These are phyloP conservation scores for Aspergillus caelatus DNA, from an alignment of 2,329 filamentous ascomycete genomes.

Conservation along the genomic window DNA sequence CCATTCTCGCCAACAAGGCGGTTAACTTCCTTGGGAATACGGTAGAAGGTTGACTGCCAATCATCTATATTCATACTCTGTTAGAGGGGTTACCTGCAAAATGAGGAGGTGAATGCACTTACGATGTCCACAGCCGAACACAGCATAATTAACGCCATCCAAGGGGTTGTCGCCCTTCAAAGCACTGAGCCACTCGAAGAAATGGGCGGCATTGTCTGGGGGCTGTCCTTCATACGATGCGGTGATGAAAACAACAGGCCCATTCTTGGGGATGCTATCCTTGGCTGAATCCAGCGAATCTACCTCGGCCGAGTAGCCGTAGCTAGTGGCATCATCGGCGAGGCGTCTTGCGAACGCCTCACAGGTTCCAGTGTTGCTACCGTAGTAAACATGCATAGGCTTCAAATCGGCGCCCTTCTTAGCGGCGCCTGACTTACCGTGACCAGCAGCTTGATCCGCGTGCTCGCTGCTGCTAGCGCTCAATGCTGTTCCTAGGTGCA, in stretches of 20 bases:
- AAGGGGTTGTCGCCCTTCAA: constrained; percentile 54
- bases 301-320: constrained; percentile 63
- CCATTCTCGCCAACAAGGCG: constrained; percentile 19
- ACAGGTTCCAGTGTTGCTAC: constrained; percentile 75
- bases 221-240: constrained; percentile 76
- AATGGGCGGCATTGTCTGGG: constrained; percentile 70
- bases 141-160: constrained; percentile 63
- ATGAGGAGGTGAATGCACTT: constrained; percentile 14
- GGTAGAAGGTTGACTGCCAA: constrained; percentile 64
- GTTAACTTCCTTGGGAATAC: constrained; percentile 67
- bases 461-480: constrained; percentile 17
- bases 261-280: constrained; percentile 60
- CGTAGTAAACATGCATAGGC: constrained; percentile 69
- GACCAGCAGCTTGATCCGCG: constrained; percentile 11
- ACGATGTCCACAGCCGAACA: constrained; percentile 69
- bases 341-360: constrained; percentile 68
- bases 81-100: not conserved
- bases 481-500: constrained; percentile 45
- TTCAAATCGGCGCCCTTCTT: constrained; percentile 37
- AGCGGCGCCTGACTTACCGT: constrained; percentile 16
- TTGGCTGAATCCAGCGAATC: constrained; percentile 65
- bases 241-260: constrained; percentile 68
- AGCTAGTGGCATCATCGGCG: constrained; percentile 59
- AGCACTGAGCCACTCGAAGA: constrained; percentile 68
- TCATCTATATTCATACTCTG: constrained; percentile 32